Evolutionary conservation across 75 land plant species (phyloP), one percentile per base, ranked within the genome.

Genomic region (Picea sitchensis): DNA sequence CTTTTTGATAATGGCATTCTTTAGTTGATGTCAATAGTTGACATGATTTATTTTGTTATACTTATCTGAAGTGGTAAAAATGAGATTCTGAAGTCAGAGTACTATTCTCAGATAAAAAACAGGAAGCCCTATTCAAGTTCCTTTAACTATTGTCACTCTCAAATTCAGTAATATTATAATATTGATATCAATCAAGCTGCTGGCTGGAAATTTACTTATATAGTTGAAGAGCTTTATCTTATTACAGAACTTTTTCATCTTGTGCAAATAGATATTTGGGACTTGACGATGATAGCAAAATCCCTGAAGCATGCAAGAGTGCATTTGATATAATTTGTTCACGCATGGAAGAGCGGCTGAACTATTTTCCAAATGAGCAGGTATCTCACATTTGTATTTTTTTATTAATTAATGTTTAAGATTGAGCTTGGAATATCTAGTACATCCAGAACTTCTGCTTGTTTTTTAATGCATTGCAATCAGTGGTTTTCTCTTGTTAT

Each of bases 321-420:
- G 85, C 94, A 59, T 98, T 98, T 88, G 98, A 93, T 65, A 89
- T 93, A n/a, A 79, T 87, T 62, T 98, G 99, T 78, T 80, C 82
- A 31, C 86, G 92, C 60, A 93, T 98, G 99, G 98, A 98, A 88
- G 87, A 93, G 81, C 92, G 89, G 61, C 84, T 98, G 51, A 80
- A 91, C 17, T 98, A 86, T 83, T 72, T 90, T 32, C 83, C 80
- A 54, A 76, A 84, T 69, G 98, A 98, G 76, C 89, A 95, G 99
- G 99, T 90, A 88, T 20, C 26, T 41, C 14, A 21, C 44, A 36
- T 36, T 17, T 67, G 38, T 67, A 3, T 4, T 65, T 4, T 20
- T 36, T 20, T 71, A 32, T 20, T 41, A 71, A 36, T 71, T 20
- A 44, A 2, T 71, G 23, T 0, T 71, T 47, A 44, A 69, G 21